Evolutionary conservation across 306 rosid species (phyloP).

Genomic region (Dryas alaskensis): DNA sequence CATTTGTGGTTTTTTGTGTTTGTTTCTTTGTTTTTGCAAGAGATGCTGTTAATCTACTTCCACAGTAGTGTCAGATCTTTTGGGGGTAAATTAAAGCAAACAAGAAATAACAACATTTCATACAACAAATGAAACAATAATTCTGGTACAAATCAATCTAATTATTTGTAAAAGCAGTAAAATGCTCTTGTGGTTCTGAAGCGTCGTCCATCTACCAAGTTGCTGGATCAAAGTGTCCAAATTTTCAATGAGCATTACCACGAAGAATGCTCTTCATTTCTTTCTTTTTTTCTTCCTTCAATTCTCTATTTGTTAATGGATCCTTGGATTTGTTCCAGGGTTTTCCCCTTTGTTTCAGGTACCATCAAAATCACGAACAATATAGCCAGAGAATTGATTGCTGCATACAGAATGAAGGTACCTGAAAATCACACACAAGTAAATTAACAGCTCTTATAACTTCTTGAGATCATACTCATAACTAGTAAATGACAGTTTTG

Average conservation of each 20-base stretch:
- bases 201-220: neutral
- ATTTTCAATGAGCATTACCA: neutral
- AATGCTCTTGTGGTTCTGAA: neutral
- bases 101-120: neutral
- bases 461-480: neutral
- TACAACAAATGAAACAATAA: neutral
- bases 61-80: neutral
- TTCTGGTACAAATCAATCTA: neutral
- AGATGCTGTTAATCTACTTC: neutral
- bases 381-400: constrained; percentile 61
- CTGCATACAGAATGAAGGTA: constrained; percentile 73
- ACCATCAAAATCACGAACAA: constrained; percentile 57
- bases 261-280: neutral
- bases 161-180: neutral
- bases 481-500: too few relatives aligned
- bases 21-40: neutral
- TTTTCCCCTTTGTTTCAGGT: constrained; percentile 90
- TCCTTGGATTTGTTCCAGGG: constrained; percentile 88
- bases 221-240: neutral
- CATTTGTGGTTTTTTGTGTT: neutral
- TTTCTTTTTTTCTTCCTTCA: neutral
- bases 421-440: constrained; percentile 49
- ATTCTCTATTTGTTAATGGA: constrained; percentile 49
- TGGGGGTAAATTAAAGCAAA: neutral
- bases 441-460: constrained; percentile 15